A percentile compares a stretch with the other conserved stretches of the same genome.
Evolutionary conservation across 2,329 filamentous ascomycete genomes (phyloP).

Genomic region (Fusarium temperatum): DNA sequence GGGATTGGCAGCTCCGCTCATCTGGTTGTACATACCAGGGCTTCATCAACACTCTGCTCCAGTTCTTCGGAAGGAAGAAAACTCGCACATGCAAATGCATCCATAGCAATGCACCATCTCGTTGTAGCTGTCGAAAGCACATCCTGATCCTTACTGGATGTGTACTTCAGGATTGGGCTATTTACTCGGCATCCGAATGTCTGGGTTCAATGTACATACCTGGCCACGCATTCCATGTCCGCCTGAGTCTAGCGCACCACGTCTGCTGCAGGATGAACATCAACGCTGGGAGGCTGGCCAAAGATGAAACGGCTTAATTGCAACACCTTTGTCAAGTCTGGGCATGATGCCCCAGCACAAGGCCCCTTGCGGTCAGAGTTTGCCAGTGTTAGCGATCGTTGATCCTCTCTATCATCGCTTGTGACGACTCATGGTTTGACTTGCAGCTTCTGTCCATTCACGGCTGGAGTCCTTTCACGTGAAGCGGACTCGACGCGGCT

Average conservation of each 20-base stretch:
- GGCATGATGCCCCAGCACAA: neutral
- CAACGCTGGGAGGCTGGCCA: slow-evolving; percentile 13
- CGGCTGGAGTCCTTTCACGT: slow-evolving; percentile 31
- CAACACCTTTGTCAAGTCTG: neutral
- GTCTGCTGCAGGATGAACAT: slow-evolving; percentile 1
- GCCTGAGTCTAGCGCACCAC: slow-evolving; percentile 13
- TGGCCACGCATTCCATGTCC: slow-evolving; percentile 1
- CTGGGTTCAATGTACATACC: slow-evolving; percentile 3
- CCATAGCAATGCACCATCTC: neutral
- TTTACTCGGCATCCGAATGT: neutral
- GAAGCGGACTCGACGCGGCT: slow-evolving; percentile 41
- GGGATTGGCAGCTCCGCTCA: slow-evolving; percentile 6
- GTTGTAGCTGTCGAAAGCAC: neutral
- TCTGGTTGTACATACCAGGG: neutral
- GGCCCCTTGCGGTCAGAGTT: neutral
- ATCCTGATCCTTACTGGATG: neutral
- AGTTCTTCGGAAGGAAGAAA: neutral
- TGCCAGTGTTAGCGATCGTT: neutral
- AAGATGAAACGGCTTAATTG: slow-evolving; percentile 4
- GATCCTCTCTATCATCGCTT: neutral
- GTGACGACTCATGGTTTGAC: neutral
- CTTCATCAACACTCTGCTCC: slow-evolving; percentile 14
- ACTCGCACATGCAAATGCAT: neutral
- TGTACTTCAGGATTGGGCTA: neutral
- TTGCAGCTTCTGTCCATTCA: slow-evolving; percentile 2